phyloP scores from a whole-genome alignment of 345 rosid species.

The Corchorus capsularis region DNA sequence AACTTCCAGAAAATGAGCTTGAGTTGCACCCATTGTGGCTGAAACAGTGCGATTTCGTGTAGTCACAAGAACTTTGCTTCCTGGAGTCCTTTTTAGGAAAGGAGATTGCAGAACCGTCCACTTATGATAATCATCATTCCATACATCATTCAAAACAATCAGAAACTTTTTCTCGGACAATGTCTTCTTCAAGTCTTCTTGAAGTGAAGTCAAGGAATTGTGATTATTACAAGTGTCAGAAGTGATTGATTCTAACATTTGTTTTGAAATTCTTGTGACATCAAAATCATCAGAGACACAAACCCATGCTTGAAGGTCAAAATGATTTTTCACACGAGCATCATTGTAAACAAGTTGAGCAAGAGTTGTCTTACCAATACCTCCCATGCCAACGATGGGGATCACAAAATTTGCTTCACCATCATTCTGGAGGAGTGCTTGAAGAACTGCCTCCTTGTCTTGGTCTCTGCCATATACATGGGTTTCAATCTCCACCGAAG shows the following conservation, averaged over 20 bases:
- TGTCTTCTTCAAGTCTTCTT: neutral
- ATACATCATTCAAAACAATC: neutral
- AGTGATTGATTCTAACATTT: neutral
- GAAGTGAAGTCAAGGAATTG: neutral
- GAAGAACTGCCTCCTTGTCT: neutral
- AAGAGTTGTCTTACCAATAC: neutral
- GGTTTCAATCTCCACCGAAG: neutral
- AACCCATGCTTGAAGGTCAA: neutral
- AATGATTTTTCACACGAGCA: neutral
- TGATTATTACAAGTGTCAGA: neutral
- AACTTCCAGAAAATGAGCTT: neutral
- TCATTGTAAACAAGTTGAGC: slow-evolving; percentile 11
- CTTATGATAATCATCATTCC: neutral
- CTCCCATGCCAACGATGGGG: neutral
- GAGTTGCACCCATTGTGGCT: neutral
- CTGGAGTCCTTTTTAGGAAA: neutral
- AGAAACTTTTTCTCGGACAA: neutral
- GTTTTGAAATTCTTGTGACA: neutral
- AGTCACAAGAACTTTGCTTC: neutral
- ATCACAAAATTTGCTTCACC: neutral
- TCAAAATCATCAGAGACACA: neutral
- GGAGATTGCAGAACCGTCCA: neutral
- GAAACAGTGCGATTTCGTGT: neutral
- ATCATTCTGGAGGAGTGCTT: neutral
- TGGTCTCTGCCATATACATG: neutral